These are phyloP conservation scores for Argentina anserina DNA, from an alignment of 306 rosid species.

Conservation along the genomic window DNA sequence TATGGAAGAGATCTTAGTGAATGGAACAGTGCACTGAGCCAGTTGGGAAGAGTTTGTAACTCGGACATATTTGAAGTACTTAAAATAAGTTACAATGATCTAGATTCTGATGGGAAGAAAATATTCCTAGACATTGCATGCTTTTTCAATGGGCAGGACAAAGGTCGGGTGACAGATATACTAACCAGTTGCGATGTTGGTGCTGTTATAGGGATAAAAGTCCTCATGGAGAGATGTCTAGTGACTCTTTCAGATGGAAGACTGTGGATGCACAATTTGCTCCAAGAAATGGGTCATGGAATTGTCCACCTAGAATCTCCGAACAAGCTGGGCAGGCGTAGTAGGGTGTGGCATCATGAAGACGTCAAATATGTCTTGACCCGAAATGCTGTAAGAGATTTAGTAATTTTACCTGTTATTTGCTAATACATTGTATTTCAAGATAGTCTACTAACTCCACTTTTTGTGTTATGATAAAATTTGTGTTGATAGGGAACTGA, in stretches of 20 bases:
- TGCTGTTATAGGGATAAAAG: conserved; percentile 11
- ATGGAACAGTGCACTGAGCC: too few species aligned
- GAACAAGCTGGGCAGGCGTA: background rate
- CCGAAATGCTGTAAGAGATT: background rate
- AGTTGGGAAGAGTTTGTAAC: background rate
- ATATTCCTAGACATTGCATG: conserved; percentile 13
- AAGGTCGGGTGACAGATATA: conserved; percentile 7
- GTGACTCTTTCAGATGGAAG: background rate
- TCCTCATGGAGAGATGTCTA: conserved; percentile 10
- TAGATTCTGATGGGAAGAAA: background rate
- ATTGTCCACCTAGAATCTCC: conserved; percentile 5
- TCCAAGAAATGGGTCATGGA: conserved; percentile 18
- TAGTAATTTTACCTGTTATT: background rate
- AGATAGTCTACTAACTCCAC: background rate
- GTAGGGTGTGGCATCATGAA: conserved; percentile 16
- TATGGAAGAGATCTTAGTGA: too few species aligned
- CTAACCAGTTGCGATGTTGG: background rate
- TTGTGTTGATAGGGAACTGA: background rate
- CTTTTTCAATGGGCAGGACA: conserved; percentile 4
- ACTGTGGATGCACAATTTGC: conserved; percentile 21
- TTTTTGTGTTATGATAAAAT: background rate
- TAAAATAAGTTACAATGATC: background rate
- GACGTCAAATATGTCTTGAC: conserved; percentile 4
- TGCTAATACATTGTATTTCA: background rate
- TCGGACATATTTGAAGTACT: background rate